These are phyloP conservation scores for Pterothamnion heteromorphum DNA, from an alignment of 31 red algal species.

Conservation along the genomic window DNA sequence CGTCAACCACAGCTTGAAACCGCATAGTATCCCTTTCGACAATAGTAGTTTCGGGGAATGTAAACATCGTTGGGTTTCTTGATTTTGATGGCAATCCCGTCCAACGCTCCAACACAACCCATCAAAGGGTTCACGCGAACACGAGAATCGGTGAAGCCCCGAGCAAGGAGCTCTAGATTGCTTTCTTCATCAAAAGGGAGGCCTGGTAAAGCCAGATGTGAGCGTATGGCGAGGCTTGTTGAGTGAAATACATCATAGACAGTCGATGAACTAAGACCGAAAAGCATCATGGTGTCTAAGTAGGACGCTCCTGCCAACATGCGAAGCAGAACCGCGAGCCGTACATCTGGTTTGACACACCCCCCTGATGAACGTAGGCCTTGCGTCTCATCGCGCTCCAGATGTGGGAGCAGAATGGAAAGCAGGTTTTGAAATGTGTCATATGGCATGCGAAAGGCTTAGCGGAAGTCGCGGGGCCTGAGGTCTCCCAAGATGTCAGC, in stretches of 20 bases:
- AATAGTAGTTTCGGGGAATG: conserved; percentile 1
- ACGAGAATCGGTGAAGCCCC: background rate
- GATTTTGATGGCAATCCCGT: background rate
- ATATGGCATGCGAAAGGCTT: background rate
- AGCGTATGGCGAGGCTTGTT: background rate
- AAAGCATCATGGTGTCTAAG: background rate
- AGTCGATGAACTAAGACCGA: background rate
- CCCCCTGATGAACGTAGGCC: background rate
- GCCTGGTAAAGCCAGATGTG: background rate
- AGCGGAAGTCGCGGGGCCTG: too few species aligned
- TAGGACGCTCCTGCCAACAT: conserved; percentile 11
- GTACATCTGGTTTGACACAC: background rate
- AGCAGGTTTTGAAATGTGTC: background rate
- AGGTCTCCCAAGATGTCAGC: too few species aligned
- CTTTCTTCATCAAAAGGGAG: background rate
- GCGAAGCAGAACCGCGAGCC: background rate
- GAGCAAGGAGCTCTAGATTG: background rate
- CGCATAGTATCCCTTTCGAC: conserved; percentile 24
- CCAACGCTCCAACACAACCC: conserved; percentile 18
- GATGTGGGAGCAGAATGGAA: background rate
- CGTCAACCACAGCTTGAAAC: conserved; percentile 42
- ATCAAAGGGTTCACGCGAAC: background rate
- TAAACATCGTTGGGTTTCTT: background rate
- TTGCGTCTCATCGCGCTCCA: background rate
- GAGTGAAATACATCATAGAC: background rate